Evolutionary conservation across 352 stramenopile species (phyloP), one percentile per base, ranked within the genome.

Genomic region (Pelagophyceae sp.): DNA sequence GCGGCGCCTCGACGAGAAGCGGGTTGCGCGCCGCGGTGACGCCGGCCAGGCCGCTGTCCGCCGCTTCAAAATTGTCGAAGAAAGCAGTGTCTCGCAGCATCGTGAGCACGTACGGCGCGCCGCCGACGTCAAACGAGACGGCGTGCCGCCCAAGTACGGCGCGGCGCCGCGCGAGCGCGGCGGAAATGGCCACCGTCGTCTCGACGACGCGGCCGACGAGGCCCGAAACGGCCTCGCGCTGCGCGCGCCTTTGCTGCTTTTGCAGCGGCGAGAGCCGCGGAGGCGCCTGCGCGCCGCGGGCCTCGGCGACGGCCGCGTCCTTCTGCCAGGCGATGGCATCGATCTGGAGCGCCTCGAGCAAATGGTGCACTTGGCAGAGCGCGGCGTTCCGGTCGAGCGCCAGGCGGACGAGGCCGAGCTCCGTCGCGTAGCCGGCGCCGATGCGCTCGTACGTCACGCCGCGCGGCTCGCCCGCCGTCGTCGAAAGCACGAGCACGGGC

Each of bases 361-460:
- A 3, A 27, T 71, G n/a, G 61, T 71, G 61, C 15, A 31, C 61
- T 31, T 25, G 1, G 29, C 61, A 17, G 17, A 71, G 33, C 3
- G 20, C 3, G 15, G 37, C 35, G 25, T 51, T 74, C 67, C 67
- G 67, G 35, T 58, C 5, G 2, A 74, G 38, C 35, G 67, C 67
- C 33, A 58, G 35, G 20, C 38, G 33, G 11, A 74, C 67, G 20
- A 74, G 27, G 3, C 58, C 67, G 15, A 74, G 38, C 67, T 74
- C 67, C 35, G 67, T 58, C 33, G 0, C 67, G 38, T 74, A 74
- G 38, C 33, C 38, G 11, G 23, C 67, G 35, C 35, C 67, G 27
- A 58, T 58, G 17, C 31, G 19, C 35, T 74, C 67, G 67, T 74
- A 74, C 15, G 67, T 74, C 35, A 74, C 67, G 38, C 1, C 38